A percentile compares a stretch with the other conserved stretches of the same genome.
Conservation (phyloP, 495 filamentous ascomycete species). For the Umbilicaria muhlenbergii region DNA sequence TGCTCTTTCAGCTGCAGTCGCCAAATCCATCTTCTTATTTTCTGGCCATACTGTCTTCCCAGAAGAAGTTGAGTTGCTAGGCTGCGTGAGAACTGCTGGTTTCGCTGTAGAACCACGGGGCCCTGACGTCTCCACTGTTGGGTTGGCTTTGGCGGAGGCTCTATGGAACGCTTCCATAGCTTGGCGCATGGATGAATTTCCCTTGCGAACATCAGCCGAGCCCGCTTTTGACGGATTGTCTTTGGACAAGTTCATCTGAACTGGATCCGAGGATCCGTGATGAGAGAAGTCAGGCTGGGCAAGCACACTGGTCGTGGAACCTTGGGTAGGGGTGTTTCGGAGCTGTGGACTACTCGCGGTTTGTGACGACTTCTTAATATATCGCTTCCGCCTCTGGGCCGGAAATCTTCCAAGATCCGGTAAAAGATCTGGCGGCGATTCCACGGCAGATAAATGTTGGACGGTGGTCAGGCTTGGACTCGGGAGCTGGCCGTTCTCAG, state of each 20-base stretch:
- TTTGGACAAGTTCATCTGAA: too few species aligned
- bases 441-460: neutral
- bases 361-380: neutral
- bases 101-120: neutral
- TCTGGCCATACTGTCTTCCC: slow-evolving; percentile 18
- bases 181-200: neutral
- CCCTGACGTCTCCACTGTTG: neutral
- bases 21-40: slow-evolving; percentile 17
- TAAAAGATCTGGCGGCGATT: slow-evolving; percentile 5
- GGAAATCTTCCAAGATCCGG: slow-evolving; percentile 15
- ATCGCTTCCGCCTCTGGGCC: slow-evolving; percentile 10
- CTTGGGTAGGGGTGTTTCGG: too few species aligned
- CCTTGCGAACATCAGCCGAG: too few species aligned
- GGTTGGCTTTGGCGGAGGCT: too few species aligned
- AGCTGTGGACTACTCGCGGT: neutral
- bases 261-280: too few species aligned
- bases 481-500: neutral
- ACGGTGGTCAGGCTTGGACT: neutral
- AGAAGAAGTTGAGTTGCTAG: slow-evolving; percentile 2
- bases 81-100: neutral
- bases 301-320: too few species aligned
- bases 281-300: too few species aligned
- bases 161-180: neutral
- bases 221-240: too few species aligned
- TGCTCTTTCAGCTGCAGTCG: slow-evolving; percentile 16